These are phyloP conservation scores for Colletotrichum cordylinicola DNA, from an alignment of 2,329 filamentous ascomycete species.

Conservation along the genomic window DNA sequence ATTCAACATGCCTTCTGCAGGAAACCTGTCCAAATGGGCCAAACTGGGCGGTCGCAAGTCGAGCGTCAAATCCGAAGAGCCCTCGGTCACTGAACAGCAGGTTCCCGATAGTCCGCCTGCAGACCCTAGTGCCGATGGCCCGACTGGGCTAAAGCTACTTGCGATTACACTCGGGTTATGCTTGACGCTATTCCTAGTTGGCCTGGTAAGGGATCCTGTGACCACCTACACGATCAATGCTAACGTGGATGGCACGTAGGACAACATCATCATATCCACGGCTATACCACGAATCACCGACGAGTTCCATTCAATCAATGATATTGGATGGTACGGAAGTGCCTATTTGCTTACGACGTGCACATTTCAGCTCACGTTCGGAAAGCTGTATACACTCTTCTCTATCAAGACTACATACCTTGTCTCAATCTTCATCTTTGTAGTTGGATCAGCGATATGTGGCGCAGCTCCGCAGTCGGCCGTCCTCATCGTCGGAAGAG, in stretches of 20 bases:
- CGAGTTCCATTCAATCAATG: conserved; percentile 42
- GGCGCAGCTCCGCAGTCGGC: conserved; percentile 32
- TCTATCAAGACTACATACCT: conserved; percentile 31
- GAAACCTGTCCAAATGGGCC: neutral
- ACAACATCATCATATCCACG: conserved; percentile 42
- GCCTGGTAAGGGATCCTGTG: neutral
- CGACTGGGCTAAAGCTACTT: neutral
- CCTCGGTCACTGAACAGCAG: neutral
- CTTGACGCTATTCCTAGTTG: conserved; percentile 7
- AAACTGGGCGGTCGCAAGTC: neutral
- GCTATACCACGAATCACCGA: conserved; percentile 37
- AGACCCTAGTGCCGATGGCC: neutral
- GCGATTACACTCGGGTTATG: conserved; percentile 1
- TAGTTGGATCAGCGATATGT: conserved; percentile 29
- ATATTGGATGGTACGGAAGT: conserved; percentile 44
- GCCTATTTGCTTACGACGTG: conserved; percentile 30
- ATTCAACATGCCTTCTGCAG: neutral
- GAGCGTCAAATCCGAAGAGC: neutral
- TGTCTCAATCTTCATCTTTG: conserved; percentile 26
- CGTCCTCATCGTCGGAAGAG: conserved; percentile 41
- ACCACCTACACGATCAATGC: neutral
- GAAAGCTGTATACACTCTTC: conserved; percentile 33
- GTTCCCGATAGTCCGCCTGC: neutral
- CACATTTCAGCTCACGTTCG: conserved; percentile 29
- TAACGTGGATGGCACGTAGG: conserved; percentile 23